Evolutionary conservation across 495 filamentous ascomycete genomes (phyloP), one percentile per base, ranked within the genome.

Genomic region (Aspergillus panamensis): DNA sequence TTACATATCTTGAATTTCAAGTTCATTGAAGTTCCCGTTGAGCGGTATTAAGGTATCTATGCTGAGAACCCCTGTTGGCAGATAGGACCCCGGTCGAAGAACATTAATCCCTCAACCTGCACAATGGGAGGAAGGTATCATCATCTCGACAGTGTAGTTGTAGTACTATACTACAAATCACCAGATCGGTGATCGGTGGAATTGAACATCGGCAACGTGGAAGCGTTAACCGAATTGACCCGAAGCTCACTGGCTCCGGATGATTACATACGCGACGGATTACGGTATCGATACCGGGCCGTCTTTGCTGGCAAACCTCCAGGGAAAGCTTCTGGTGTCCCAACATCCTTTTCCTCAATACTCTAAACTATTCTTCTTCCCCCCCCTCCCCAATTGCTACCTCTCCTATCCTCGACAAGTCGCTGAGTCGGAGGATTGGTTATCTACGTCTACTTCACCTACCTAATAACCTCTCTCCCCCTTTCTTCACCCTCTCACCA

Each of bases 401-500:
- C 57, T 55, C 50, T 62, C 59, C 68, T 62, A 51, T 61, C 62
- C 65, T 70, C 70, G 59, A 62, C 58, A 49, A 51, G 45, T 64
- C 48, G 40, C 54, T 62, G 32, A 59, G 53, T 63, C 58, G 66
- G 72, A 70, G 73, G 72, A 66, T 62, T 63, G 52, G 56, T 55
- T 61, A 39, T 53, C 64, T 66, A 39, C 57, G 42, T 21, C 57
- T 8, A 3, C 68, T 60, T 4, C 55, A 55, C 52, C 60, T 55
- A 61, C 53, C 66, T 64, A 62, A 42, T 50, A 62, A 69, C 57
- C 66, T 53, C 55, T 63, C 65, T 69, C 62, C 61, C 47, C 64
- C 64, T 37, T 48, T 30, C 50, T 30, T 14, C 58, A 57, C 58
- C 58, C 60, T 62, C 51, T 69, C 70, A 61, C 66, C 66, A 93